Evolutionary conservation across 306 rosid genomes (phyloP), one percentile per base, ranked within the genome.

Genomic region (Alnus glutinosa): DNA sequence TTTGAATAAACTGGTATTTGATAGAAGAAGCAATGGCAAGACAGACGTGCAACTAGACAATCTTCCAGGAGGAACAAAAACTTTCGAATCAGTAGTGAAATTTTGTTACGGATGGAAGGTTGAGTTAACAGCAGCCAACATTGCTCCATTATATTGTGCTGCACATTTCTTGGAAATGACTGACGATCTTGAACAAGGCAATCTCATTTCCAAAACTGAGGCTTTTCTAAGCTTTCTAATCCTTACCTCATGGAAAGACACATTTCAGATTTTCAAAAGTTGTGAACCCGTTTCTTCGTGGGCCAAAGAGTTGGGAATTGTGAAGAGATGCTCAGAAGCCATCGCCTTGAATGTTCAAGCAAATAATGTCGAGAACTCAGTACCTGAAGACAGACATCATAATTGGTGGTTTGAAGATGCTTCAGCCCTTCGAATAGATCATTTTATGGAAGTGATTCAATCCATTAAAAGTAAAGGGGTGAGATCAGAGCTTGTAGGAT

Each of bases 21-120:
- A 89, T 72, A 86, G 81, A 71, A 80, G 82, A 71, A 80, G 74
- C 79, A 80, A 80, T 69, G 87, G 23, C 55, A 77, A 58, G 76
- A 71, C 75, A 48, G 78, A 30, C 70, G 87, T 94, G 75, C 80
- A 76, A 82, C 11, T 94, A 50, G 86, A 91, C 69, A 83, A 89
- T 72, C 83, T 91, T 83, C 98, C 97, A 9, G 97, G 97, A 15
- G 94, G 94, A 23, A n/a, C 71, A 46, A 83, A 85, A 63, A 67
- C 81, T 46, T 94, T 94, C 3, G 91, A 87, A 80, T 79, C 79
- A 68, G 81, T 90, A 51, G 89, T 90, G 47, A 91, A 89, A 64
- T 92, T 94, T 80, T 94, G 98, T 48, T 94, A 94, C 54, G 97
- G 97, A 28, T 86, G 91, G 91, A 89, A 89, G 77, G 76, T 88